phyloP scores from a whole-genome alignment of 1,284 basidiomycete genomes.

The Mrakiaceae sp. region DNA sequence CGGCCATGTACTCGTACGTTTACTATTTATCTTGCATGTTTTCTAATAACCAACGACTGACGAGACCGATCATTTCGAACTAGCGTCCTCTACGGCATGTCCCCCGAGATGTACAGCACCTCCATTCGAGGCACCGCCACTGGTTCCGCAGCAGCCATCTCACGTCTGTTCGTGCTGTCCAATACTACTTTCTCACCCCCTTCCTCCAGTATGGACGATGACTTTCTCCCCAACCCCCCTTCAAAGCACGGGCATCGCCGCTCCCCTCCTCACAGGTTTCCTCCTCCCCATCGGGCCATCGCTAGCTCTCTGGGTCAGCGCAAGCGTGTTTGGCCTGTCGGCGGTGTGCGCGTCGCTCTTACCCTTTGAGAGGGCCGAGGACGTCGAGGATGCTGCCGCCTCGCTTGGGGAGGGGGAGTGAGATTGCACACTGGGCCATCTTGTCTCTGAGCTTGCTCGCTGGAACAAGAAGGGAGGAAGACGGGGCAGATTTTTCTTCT shows the following conservation, averaged over 20 bases:
- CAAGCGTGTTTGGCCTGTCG: slow-evolving; percentile 56
- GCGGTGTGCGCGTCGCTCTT: slow-evolving; percentile 56
- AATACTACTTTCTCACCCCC: neutral
- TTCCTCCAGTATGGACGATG: neutral
- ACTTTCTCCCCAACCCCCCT: neutral
- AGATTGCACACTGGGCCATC: no score
- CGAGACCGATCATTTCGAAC: neutral
- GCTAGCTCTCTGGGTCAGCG: slow-evolving; percentile 68
- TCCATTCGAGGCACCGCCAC: slow-evolving; percentile 78
- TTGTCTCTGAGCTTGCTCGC: no score
- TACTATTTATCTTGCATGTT: neutral
- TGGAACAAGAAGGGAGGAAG: no score
- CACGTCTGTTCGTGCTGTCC: neutral
- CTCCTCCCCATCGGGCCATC: slow-evolving; percentile 59
- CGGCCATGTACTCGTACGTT: slow-evolving; percentile 68
- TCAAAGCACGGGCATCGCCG: slow-evolving; percentile 74
- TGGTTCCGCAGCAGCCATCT: slow-evolving; percentile 74
- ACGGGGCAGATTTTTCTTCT: no score
- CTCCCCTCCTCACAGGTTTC: slow-evolving; percentile 72
- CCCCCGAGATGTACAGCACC: slow-evolving; percentile 78
- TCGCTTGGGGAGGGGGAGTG: no score
- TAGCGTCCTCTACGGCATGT: slow-evolving; percentile 50
- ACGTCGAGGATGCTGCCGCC: neutral
- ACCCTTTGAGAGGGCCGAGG: slow-evolving; percentile 28
- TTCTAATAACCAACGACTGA: neutral